Evolutionary conservation across 495 filamentous ascomycete genomes (phyloP).

Genomic region (Talaromyces stipitatus): DNA sequence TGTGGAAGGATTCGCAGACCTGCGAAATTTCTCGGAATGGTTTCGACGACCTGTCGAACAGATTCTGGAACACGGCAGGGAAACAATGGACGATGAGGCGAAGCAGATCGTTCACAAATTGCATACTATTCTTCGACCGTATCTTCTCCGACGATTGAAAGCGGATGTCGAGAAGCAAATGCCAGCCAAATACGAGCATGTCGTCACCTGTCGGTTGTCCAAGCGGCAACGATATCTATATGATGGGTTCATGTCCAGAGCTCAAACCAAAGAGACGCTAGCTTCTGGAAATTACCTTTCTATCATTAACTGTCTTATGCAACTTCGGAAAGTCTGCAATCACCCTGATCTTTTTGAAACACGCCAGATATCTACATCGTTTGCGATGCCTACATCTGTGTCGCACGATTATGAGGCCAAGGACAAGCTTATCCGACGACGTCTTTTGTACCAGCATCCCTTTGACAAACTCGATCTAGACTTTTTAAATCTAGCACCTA

Average conservation of each 20-base stretch:
- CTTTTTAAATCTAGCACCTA: conserved; percentile 75
- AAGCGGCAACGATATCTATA: conserved; percentile 94
- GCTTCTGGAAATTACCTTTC: conserved; percentile 95
- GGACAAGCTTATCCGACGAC: conserved; percentile 61
- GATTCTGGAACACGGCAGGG: conserved; percentile 88
- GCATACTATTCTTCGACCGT: conserved; percentile 87
- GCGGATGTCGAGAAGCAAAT: conserved; percentile 99
- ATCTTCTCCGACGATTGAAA: conserved; percentile 86
- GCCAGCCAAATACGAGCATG: conserved; percentile 95
- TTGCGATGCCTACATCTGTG: conserved; percentile 81
- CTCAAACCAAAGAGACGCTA: conserved; percentile 79
- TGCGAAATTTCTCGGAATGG: conserved; percentile 89
- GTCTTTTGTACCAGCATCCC: conserved; percentile 56
- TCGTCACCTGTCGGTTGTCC: conserved; percentile 88
- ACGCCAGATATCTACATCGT: conserved; percentile 95
- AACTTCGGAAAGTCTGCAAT: conserved; percentile 95
- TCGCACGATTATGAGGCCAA: conserved; percentile 72
- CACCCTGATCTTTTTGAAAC: conserved; percentile 97
- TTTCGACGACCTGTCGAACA: conserved; percentile 89
- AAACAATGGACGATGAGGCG: conserved; percentile 88
- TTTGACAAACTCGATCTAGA: conserved; percentile 61
- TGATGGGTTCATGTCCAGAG: conserved; percentile 92
- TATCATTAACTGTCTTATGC: conserved; percentile 98
- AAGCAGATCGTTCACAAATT: conserved; percentile 82
- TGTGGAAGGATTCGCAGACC: conserved; percentile 78